These are phyloP conservation scores for Aegilops umbellulata DNA, from an alignment of 176 grass and related monocot species.

Conservation along the genomic window DNA sequence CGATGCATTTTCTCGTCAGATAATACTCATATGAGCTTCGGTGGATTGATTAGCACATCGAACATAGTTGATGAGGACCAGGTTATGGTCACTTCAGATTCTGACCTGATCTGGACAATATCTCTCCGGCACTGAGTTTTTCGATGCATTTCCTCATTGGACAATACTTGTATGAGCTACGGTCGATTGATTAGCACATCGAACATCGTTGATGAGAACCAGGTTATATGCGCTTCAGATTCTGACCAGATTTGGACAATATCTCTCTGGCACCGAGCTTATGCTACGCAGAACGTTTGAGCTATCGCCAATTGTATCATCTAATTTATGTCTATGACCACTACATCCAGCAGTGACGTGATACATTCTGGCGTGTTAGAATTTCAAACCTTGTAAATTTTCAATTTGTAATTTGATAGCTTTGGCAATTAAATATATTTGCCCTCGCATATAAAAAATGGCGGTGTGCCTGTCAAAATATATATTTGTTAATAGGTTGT, in stretches of 20 bases:
- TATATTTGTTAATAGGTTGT: neutral
- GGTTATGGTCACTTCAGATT: constrained; percentile 56
- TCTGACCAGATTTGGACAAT: constrained; percentile 80
- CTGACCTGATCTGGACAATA: constrained; percentile 87
- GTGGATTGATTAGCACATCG: constrained; percentile 75
- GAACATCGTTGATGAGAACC: constrained; percentile 62
- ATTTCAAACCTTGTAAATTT: neutral
- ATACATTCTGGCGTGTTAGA: neutral
- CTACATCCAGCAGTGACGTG: neutral
- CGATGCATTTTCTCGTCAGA: constrained; percentile 27
- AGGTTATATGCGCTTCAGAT: constrained; percentile 52
- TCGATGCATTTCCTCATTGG: constrained; percentile 5
- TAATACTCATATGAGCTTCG: constrained; percentile 60
- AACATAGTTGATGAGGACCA: constrained; percentile 60
- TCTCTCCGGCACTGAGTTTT: constrained; percentile 47
- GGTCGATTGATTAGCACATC: constrained; percentile 69
- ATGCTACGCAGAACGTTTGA: neutral
- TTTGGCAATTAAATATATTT: neutral
- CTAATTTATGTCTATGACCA: neutral
- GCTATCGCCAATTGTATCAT: constrained; percentile 7
- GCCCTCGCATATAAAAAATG: no score
- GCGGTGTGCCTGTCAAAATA: neutral
- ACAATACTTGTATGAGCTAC: constrained; percentile 57
- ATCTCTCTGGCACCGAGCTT: constrained; percentile 47
- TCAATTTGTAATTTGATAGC: neutral